Percentiles rank a stretch among this genome's conserved stretches.
phyloP scores from a whole-genome alignment of 2,329 filamentous ascomycete species.

The Pleochaeta shiraiana region DNA sequence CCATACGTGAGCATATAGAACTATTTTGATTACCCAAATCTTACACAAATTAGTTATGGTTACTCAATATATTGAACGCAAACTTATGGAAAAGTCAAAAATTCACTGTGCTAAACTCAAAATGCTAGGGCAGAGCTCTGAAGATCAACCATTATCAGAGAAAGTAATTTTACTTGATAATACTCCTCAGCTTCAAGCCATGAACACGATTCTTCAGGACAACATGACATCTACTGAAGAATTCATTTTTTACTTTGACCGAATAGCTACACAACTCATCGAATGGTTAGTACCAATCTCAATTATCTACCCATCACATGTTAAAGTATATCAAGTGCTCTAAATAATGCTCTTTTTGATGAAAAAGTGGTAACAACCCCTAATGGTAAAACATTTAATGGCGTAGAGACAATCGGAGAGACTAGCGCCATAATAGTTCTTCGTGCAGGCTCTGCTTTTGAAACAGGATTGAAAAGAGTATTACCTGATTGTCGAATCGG shows the following conservation, averaged over 20 bases:
- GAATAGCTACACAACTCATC: constrained; percentile 63
- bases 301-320: background rate
- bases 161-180: constrained; percentile 55
- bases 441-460: constrained; percentile 71
- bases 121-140: constrained; percentile 49
- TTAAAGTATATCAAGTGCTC: constrained; percentile 28
- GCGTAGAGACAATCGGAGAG: constrained; percentile 47
- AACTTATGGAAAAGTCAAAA: constrained; percentile 65
- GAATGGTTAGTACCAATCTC: constrained; percentile 34
- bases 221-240: constrained; percentile 63
- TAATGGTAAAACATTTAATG: constrained; percentile 43
- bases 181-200: constrained; percentile 62
- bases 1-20: constrained; percentile 37
- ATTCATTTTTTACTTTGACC: constrained; percentile 95
- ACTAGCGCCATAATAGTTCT: constrained; percentile 75
- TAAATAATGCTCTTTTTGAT: constrained; percentile 55
- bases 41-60: constrained; percentile 50
- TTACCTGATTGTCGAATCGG: constrained; percentile 86
- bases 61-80: constrained; percentile 76
- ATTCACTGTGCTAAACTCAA: constrained; percentile 62
- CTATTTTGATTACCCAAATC: no score
- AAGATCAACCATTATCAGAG: constrained; percentile 48
- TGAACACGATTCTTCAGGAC: constrained; percentile 79
- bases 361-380: constrained; percentile 47
- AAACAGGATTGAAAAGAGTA: constrained; percentile 70